Evolutionary conservation across 2,329 filamentous ascomycete genomes (phyloP), one percentile per base, ranked within the genome.

Genomic region (Aspergillus neotritici): DNA sequence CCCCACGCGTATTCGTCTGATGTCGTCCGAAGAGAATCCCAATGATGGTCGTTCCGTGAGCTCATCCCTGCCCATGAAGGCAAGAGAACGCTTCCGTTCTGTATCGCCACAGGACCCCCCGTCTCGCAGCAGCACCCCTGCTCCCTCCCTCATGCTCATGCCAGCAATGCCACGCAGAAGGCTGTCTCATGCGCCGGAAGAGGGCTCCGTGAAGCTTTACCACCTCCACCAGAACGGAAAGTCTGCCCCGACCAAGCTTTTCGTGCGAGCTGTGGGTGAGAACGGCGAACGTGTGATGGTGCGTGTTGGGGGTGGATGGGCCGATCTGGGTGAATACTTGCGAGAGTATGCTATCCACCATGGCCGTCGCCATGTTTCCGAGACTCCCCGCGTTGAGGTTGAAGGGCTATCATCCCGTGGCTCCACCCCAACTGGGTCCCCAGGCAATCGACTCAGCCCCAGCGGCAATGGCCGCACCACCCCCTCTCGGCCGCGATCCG

Each of bases 271-370:
- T 2, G 90, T 98, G 2, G 93, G 93, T 38, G 89, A 95, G 63
- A 77, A 82, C 44, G 87, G 87, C 12, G 89, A 97, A 65, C 82
- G 93, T 40, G 89, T 97, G 48, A 97, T 98, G 93, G 93, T 98
- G 6, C 86, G 93, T 30, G 91, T 98, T 10, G 93, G 93, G 10
- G 93, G 93, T 46, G 93, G 93, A n/a, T 98, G 93, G 93, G 89
- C 90, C 11, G 93, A 98, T 65, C 73, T 98, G 14, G 91, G 86
- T 31, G 93, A 97, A 65, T 98, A 96, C 60, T 75, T 98, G 33
- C 85, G 89, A 55, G 88, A 95, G 64, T 98, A 96, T 58, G 90
- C 89, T 6, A 82, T 83, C 46, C 93, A 98, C 61, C 93, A 98
- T 62, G 86, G 87, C 34, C 83, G 87, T n/a, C 82, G 79, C 34